Conservation (phyloP, 2,329 filamentous ascomycete species). For the Lecanicillium sp. region DNA sequence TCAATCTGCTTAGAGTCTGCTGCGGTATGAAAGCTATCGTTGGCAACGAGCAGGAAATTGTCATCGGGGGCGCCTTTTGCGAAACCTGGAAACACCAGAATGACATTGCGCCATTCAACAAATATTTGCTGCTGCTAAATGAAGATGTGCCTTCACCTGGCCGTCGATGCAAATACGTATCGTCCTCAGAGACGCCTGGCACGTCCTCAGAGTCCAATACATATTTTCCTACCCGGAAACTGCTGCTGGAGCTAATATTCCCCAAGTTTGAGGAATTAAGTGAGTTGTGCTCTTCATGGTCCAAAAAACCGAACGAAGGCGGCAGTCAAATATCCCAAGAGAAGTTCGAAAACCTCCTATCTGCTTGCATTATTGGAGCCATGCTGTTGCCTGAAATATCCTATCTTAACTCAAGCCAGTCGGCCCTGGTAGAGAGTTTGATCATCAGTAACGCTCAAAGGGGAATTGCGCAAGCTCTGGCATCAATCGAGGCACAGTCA, state of each 20-base stretch:
- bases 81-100: conserved; percentile 42
- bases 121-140: conserved; percentile 51
- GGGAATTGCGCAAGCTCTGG: conserved; percentile 34
- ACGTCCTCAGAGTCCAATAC: conserved; percentile 26
- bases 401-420: conserved; percentile 41
- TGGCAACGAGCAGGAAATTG: conserved; percentile 25
- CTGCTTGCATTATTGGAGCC: conserved; percentile 39
- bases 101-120: conserved; percentile 38
- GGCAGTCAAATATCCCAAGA: conserved; percentile 45
- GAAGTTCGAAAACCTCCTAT: conserved; percentile 46
- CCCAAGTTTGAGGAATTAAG: conserved; percentile 47
- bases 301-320: conserved; percentile 37
- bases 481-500: conserved; percentile 38
- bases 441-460: conserved; percentile 37
- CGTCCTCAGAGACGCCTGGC: conserved; percentile 13
- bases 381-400: conserved; percentile 43
- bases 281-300: conserved; percentile 43
- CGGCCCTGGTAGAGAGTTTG: conserved; percentile 40
- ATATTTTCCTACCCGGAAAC: conserved; percentile 40
- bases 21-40: conserved; percentile 45
- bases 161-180: conserved; percentile 5
- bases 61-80: conserved; percentile 42
- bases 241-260: conserved; percentile 48
- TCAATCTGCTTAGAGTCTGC: conserved; percentile 64
- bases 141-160: background rate